Evolutionary conservation across 306 rosid species (phyloP).

Genomic region (Trifolium fragiferum): DNA sequence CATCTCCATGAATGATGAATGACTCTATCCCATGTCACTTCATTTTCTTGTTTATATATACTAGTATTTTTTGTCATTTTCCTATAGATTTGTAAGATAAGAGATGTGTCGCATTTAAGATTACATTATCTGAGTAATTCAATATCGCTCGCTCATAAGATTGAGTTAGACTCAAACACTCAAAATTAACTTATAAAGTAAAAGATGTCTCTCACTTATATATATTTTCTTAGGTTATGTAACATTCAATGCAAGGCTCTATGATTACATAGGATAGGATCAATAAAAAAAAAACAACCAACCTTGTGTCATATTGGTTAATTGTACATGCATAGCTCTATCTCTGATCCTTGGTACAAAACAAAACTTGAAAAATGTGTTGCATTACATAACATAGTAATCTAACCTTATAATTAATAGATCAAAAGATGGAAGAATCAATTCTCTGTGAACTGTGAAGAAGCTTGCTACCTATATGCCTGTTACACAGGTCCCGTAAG

Average conservation of each 20-base stretch:
- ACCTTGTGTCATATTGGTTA: constrained; percentile 28
- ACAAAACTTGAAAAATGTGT: constrained; percentile 38
- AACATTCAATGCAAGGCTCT: neutral
- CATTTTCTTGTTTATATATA: neutral
- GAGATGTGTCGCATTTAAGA: neutral
- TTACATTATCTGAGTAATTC: neutral
- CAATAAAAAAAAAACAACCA: neutral
- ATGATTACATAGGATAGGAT: constrained; percentile 1
- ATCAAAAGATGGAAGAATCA: constrained; percentile 41
- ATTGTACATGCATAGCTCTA: neutral
- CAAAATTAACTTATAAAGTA: too few relatives aligned
- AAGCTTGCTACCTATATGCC: constrained; percentile 25
- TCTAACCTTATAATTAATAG: neutral
- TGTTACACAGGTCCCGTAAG: constrained; percentile 6
- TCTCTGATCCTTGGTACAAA: constrained; percentile 6
- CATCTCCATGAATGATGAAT: constrained; percentile 32
- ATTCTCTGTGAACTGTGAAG: constrained; percentile 26
- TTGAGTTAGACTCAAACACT: neutral
- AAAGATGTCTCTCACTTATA: neutral
- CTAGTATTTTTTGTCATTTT: constrained; percentile 30
- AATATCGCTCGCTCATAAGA: neutral
- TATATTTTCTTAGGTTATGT: too few relatives aligned
- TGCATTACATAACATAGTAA: constrained; percentile 28
- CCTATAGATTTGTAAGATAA: neutral
- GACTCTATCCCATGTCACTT: constrained; percentile 44